Evolutionary conservation across 768 basidiomycete genomes (phyloP), one percentile per base, ranked within the genome.

Genomic region (Coprinopsis strossmayeri): DNA sequence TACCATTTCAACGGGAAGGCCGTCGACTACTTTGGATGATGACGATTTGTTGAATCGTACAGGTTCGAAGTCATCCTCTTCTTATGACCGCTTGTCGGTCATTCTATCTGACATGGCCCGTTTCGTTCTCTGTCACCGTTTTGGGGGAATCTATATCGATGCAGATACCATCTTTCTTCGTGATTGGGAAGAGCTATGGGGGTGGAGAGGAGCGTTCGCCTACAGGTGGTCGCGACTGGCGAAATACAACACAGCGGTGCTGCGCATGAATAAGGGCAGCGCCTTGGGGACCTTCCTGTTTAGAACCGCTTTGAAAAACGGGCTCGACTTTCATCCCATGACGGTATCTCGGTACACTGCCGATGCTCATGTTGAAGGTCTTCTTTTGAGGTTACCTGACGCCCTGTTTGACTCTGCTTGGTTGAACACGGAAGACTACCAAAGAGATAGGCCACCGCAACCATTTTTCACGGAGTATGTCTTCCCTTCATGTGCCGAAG

Each of bases 141-240:
- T 88, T 60, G 94, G 94, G 20, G 94, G 94, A 2, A 85, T 93
- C 51, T 96, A 95, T 60, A 78, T 97, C 45, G 94, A 96, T 57
- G 91, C 94, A 2, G 94, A 96, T 61, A 94, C 91, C 2, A 77
- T 97, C 57, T 76, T 97, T 55, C 72, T 96, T 13, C 81, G 93
- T 20, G 93, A 96, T 61, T 95, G 94, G 94, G 93, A 96, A 64
- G 93, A 95, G 61, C 73, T 96, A 2, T 96, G 91, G 89, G 91
- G 91, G 44, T 94, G 88, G 85, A 81, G 82, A 52, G 92, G 93
- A 35, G 90, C 92, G 12, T 96, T 95, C 61, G 92, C 92, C 1
- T 96, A 96, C 64, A 77, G 92, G 11, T 96, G 94, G 93, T 90
- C 85, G n/a, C 78, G 87, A 47, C 73, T 93, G 53, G 81, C 88